Percentiles rank a stretch among this genome's conserved stretches.
Conservation (phyloP, 2,329 filamentous ascomycete genomes). For the Aquanectria penicillioides region DNA sequence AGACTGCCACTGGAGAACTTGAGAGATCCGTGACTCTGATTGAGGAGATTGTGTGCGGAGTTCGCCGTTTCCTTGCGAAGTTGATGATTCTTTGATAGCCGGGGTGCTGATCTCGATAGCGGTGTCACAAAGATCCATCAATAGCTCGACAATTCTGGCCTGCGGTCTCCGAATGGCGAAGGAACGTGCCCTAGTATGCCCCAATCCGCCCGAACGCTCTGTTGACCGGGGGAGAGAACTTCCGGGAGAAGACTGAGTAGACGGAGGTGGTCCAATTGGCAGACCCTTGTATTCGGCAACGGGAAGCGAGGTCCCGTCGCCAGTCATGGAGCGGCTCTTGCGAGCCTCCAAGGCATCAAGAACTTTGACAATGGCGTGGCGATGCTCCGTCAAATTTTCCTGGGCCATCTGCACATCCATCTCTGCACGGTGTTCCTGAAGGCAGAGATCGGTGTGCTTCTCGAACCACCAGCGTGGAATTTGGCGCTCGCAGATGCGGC, state of each 20-base stretch:
- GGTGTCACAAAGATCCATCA: slow-evolving; percentile 95
- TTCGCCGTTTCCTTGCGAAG: slow-evolving; percentile 72
- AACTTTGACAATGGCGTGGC: slow-evolving; percentile 93
- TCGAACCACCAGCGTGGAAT: slow-evolving; percentile 99
- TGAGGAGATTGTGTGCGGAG: slow-evolving; percentile 94
- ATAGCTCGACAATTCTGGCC: slow-evolving; percentile 91
- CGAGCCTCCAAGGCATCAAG: slow-evolving; percentile 90
- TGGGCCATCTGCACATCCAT: slow-evolving; percentile 98
- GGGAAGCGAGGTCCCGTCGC: slow-evolving; percentile 62
- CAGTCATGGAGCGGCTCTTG: slow-evolving; percentile 69
- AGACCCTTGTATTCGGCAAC: slow-evolving; percentile 88
- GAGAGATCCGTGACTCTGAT: slow-evolving; percentile 92
- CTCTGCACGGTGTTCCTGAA: slow-evolving; percentile 95
- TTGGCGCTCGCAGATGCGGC: slow-evolving; percentile 95
- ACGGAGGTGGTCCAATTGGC: slow-evolving; percentile 80
- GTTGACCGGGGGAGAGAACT: slow-evolving; percentile 77
- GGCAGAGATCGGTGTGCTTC: slow-evolving; percentile 95
- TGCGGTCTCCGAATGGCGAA: slow-evolving; percentile 92
- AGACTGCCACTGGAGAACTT: slow-evolving; percentile 96
- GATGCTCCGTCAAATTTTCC: slow-evolving; percentile 90
- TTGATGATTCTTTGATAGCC: slow-evolving; percentile 84
- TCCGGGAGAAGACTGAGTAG: slow-evolving; percentile 76
- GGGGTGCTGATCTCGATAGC: slow-evolving; percentile 94
- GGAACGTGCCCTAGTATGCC: slow-evolving; percentile 83
- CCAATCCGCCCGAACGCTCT: slow-evolving; percentile 78